A percentile compares a stretch with the other conserved stretches of the same genome.
Conservation (phyloP, 139 green algal species). For the Chlorella sp. region DNA sequence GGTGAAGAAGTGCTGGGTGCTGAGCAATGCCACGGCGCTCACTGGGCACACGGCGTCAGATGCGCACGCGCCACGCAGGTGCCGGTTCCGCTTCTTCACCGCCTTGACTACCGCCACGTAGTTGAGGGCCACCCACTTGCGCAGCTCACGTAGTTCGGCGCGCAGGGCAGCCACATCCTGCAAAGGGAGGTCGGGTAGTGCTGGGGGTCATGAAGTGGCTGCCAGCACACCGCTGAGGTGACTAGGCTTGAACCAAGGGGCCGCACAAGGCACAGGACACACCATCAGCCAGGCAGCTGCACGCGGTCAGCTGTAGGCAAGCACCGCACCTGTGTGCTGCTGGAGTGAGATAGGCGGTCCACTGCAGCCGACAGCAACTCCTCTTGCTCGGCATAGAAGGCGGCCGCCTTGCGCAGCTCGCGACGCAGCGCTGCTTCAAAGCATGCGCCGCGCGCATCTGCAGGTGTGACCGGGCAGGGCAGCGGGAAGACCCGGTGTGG, state of each 20-base stretch:
- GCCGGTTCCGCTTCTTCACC: conserved; percentile 89
- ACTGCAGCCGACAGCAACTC: conserved; percentile 5
- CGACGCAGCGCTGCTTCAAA: conserved; percentile 60
- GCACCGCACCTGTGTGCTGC: background rate
- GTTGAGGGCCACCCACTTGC: conserved; percentile 87
- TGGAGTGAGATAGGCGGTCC: background rate
- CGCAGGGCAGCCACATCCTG: conserved; percentile 22
- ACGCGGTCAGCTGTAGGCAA: too few relatives aligned
- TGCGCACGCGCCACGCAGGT: conserved; percentile 48
- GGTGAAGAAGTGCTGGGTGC: conserved; percentile 84
- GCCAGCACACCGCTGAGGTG: too few relatives aligned
- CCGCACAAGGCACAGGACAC: too few relatives aligned
- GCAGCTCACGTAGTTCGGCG: conserved; percentile 54
- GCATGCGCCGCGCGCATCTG: conserved; percentile 53
- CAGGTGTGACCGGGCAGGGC: too few relatives aligned
- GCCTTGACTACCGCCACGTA: conserved; percentile 86
- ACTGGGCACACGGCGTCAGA: background rate
- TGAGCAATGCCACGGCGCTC: conserved; percentile 71
- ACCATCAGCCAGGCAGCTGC: too few relatives aligned
- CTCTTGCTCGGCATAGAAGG: conserved; percentile 70
- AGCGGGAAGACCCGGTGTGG: too few relatives aligned
- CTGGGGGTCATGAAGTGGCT: too few relatives aligned
- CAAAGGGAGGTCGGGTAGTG: too few relatives aligned
- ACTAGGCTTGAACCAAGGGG: too few relatives aligned
- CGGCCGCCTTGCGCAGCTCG: conserved; percentile 71